phyloP scores from a whole-genome alignment of 441 rosid species.

The Melianthus villosus region DNA sequence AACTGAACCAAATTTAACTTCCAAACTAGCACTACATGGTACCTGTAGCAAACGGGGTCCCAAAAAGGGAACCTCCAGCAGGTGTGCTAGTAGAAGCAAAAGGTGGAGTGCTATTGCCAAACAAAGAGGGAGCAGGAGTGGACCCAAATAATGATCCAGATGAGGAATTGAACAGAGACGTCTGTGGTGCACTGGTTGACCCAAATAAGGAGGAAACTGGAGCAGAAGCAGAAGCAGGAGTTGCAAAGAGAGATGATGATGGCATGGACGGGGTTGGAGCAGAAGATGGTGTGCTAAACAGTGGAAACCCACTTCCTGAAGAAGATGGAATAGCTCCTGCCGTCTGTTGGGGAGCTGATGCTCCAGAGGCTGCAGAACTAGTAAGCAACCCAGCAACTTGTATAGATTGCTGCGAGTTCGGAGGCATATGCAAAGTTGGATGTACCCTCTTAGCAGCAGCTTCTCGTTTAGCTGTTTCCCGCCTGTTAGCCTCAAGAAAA shows the following conservation, averaged over 20 bases:
- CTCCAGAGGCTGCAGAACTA: constrained; percentile 36
- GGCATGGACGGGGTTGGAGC: constrained; percentile 30
- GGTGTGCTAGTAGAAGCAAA: constrained; percentile 35
- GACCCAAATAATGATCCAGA: constrained; percentile 34
- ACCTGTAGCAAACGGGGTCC: constrained; percentile 52
- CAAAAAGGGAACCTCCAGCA: constrained; percentile 40
- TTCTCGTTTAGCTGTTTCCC: constrained; percentile 91
- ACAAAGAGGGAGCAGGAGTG: constrained; percentile 50
- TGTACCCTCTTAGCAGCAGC: constrained; percentile 94
- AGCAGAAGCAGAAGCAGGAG: constrained; percentile 51
- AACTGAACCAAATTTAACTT: background rate
- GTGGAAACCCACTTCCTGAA: constrained; percentile 58
- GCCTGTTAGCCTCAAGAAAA: constrained; percentile 92
- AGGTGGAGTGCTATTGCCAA: constrained; percentile 30
- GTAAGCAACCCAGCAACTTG: constrained; percentile 56
- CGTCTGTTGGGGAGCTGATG: constrained; percentile 32
- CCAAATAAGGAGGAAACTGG: constrained; percentile 44
- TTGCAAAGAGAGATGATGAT: constrained; percentile 39
- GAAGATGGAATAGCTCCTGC: constrained; percentile 30
- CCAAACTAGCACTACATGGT: constrained; percentile 8
- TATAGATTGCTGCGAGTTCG: constrained; percentile 52
- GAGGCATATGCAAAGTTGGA: constrained; percentile 85
- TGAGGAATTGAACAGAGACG: constrained; percentile 26
- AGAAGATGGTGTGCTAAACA: constrained; percentile 48
- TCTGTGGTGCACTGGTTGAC: constrained; percentile 33